phyloP scores from a whole-genome alignment of 331 rosid genomes.

The Pyracantha coccinea region DNA sequence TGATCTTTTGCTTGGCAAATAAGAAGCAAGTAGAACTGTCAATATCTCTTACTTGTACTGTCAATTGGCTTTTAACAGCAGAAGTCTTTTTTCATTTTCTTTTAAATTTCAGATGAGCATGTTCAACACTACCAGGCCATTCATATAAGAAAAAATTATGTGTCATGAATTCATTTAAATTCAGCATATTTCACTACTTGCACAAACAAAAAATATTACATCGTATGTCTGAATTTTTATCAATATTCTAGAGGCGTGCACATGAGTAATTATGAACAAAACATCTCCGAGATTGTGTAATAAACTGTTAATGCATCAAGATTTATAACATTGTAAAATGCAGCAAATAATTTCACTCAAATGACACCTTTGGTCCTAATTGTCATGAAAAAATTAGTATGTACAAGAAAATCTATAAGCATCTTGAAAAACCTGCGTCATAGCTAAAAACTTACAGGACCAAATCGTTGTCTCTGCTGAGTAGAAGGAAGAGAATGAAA shows the following conservation, averaged over 20 bases:
- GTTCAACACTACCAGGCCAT: too few relatives aligned
- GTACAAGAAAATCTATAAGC: not conserved
- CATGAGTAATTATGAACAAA: not conserved
- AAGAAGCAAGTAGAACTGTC: not conserved
- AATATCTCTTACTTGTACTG: not conserved
- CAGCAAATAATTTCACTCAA: not conserved
- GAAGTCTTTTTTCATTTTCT: too few relatives aligned
- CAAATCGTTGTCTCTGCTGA: conserved; percentile 91
- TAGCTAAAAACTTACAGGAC: conserved; percentile 59
- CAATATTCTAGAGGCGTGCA: not conserved
- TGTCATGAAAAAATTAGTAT: not conserved
- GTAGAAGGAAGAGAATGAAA: conserved; percentile 93
- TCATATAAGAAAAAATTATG: not conserved
- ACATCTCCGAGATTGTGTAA: not conserved
- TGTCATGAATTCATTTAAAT: not conserved
- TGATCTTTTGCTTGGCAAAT: not conserved
- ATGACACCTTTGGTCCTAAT: not conserved
- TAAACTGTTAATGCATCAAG: not conserved
- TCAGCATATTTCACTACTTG: not conserved
- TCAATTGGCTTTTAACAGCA: not conserved
- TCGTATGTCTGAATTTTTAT: not conserved
- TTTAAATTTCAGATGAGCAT: too few relatives aligned
- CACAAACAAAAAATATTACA: not conserved
- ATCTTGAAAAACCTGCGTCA: not conserved
- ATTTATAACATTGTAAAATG: not conserved